phyloP scores from a whole-genome alignment of 2,329 filamentous ascomycete species.

The Xylariaceae sp. region DNA sequence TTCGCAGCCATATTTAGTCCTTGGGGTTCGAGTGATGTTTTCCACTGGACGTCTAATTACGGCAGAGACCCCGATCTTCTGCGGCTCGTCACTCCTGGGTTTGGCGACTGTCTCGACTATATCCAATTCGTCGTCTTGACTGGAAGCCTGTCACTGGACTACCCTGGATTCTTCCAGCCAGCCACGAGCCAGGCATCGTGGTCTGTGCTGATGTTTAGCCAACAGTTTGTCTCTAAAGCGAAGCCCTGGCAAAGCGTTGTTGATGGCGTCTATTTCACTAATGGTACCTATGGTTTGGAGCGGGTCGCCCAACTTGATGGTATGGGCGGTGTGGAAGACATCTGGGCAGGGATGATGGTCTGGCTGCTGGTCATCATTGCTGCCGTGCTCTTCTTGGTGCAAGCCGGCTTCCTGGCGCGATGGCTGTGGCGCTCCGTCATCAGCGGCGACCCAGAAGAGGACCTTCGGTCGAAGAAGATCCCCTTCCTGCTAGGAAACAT shows the following conservation, averaged over 20 bases:
- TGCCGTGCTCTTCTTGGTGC: conserved; percentile 61
- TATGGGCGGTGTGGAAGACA: conserved; percentile 67
- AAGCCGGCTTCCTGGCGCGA: conserved; percentile 69
- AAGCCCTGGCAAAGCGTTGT: conserved; percentile 60
- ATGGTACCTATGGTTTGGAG: conserved; percentile 74
- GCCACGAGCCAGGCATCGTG: conserved; percentile 81
- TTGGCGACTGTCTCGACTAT: conserved; percentile 94
- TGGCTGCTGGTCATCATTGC: conserved; percentile 78
- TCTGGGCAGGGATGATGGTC: conserved; percentile 92
- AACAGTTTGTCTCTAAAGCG: conserved; percentile 72
- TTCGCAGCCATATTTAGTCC: conserved; percentile 85
- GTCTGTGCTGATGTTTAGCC: conserved; percentile 89
- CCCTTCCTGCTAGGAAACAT: conserved; percentile 78
- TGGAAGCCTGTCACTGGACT: conserved; percentile 78
- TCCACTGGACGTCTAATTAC: conserved; percentile 97
- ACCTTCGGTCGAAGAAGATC: conserved; percentile 83
- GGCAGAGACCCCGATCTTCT: conserved; percentile 88
- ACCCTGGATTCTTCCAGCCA: conserved; percentile 92
- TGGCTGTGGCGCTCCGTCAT: conserved; percentile 71
- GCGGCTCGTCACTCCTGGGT: conserved; percentile 88
- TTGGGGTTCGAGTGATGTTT: conserved; percentile 86
- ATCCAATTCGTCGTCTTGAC: conserved; percentile 89
- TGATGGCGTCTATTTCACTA: conserved; percentile 82
- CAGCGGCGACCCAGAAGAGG: conserved; percentile 71
- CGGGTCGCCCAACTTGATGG: conserved; percentile 76